These are phyloP conservation scores for Paxillus involutus DNA, from an alignment of 768 basidiomycete genomes.

Conservation along the genomic window DNA sequence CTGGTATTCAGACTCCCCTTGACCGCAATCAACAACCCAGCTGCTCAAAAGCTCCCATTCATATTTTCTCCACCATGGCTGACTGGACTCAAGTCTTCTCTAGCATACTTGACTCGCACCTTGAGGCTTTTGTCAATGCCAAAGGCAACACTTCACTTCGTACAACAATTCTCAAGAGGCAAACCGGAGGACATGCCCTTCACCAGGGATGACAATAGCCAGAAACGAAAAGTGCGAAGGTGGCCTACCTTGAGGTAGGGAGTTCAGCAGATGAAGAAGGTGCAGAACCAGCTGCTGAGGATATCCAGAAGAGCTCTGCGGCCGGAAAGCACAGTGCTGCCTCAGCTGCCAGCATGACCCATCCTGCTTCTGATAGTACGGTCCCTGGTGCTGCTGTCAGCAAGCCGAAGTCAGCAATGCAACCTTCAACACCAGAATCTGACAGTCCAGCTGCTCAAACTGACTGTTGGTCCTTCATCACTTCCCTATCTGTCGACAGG, in stretches of 20 bases:
- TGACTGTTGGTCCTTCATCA: not conserved
- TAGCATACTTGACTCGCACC: not conserved
- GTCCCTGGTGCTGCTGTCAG: not conserved
- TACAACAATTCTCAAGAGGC: not conserved
- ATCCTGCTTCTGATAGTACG: too few relatives aligned
- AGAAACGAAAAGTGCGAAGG: too few relatives aligned
- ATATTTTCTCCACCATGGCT: not conserved
- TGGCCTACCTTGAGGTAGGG: too few relatives aligned
- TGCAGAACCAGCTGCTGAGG: not conserved
- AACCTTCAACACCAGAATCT: not conserved
- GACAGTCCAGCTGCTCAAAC: not conserved
- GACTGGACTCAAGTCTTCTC: not conserved
- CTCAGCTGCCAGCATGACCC: too few relatives aligned
- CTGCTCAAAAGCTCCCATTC: not conserved
- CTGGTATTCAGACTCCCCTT: too few relatives aligned
- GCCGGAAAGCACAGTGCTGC: too few relatives aligned
- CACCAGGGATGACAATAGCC: too few relatives aligned
- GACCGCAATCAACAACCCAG: not conserved
- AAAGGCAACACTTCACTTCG: not conserved
- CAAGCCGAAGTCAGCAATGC: not conserved
- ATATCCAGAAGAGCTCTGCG: too few relatives aligned
- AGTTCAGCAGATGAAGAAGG: not conserved
- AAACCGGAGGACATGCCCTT: not conserved
- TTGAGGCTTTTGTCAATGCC: not conserved
- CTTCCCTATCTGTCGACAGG: too few relatives aligned